Evolutionary conservation across 1,284 basidiomycete species (phyloP), one percentile per base, ranked within the genome.

Genomic region (Ceratobasidium papillatum): DNA sequence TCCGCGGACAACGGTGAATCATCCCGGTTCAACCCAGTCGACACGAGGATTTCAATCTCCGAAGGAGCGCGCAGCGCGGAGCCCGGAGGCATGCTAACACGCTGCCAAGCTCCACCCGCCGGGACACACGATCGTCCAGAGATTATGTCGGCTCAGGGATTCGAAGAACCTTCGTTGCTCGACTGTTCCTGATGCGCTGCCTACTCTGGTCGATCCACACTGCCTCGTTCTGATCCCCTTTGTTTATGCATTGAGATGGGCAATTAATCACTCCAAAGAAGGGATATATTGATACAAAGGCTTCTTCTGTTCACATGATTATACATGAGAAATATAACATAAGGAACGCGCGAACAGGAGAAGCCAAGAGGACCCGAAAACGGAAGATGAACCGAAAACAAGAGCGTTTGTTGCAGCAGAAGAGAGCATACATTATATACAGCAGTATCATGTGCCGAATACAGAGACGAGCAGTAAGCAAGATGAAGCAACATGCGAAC

Each of bases 301-400:
- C 62, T 64, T 32, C 45, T 49, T 34, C 45, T 43, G 45, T 47
- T 30, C 41, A 64, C 62, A 63, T 47, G 36, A 41, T 63, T 25
- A 27, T 12, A n/a, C 11, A 64, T n/a, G 49, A 49, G 49, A 30
- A 22, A 64, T 2, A 11, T 17, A 19, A 22, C 3, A 30, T 17
- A 22, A 36, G n/a, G 30, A 62, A 17, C n/a, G n/a, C 30, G 59
- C 25, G 41, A 36, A 30, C 36, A 41, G 34, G 11, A 25, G 38
- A 62, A 62, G 59, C 59, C 38, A 43, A 62, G 36, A 45, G 19
- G 12, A 32, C n/a, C n/a, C n/a, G n/a, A n/a, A n/a, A n/a, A n/a
- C n/a, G n/a, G n/a, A 34, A 56, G 30, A 3, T 27, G 17, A 47
- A 11, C 45, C 45, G 45, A 47, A 30, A 54, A 54, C 51, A 54